Evolutionary conservation across 768 basidiomycete genomes (phyloP), one percentile per base, ranked within the genome.

Genomic region (Naganishia randhawae): DNA sequence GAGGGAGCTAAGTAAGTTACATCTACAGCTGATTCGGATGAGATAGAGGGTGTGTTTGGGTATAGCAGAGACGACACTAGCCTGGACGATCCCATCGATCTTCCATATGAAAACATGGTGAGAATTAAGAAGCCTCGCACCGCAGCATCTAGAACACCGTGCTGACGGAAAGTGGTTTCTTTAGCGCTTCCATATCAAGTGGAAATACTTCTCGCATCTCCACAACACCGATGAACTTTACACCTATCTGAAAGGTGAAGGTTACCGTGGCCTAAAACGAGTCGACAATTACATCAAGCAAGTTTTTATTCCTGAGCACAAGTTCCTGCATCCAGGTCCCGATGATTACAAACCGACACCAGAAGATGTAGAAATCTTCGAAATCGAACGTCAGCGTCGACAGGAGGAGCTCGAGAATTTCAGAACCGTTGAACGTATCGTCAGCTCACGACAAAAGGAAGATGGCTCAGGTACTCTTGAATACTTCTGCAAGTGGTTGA

Each of bases 211-310:
- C 80, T 96, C 93, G 11, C 95, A 98, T 78, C 84, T 98, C 17
- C 96, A 98, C 83, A 97, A 99, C 77, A 99, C 96, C n/a, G 95
- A 98, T 77, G 96, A 99, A 81, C 88, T 88, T 17, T 96, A 97
- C 83, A 88, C 92, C 76, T 97, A 95, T 80, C 83, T 98, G 68
- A 97, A 95, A 80, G 22, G 57, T 14, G 67, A 67, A 51, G 86
- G 89, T 29, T 98, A 89, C 85, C 90, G 88, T 77, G 96, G 96
- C 31, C 84, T 96, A 73, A 98, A 98, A 80, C 90, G 93, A 61
- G 91, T 99, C 71, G 96, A 98, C 82, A 98, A 99, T 81, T 99
- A 98, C 81, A 96, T 99, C 85, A 95, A 94, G 77, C 85, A 86
- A 37, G 74, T 80, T 19, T 80, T 76, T 72, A 66, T 73, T 19